Evolutionary conservation across 495 filamentous ascomycete species (phyloP).

Genomic region (Tuber melanosporum): DNA sequence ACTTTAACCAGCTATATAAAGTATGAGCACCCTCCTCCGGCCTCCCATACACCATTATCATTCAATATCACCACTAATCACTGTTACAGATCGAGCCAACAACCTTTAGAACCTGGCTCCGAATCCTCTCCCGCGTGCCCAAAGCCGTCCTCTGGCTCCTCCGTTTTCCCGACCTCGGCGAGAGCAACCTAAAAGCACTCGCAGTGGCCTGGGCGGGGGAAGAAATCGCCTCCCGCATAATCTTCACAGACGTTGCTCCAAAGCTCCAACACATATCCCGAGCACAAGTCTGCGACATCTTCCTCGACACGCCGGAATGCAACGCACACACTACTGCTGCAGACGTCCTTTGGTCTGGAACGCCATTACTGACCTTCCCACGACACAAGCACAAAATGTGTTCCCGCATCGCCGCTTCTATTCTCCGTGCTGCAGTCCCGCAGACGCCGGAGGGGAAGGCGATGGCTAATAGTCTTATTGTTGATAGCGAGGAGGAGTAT

Average conservation of each 20-base stretch:
- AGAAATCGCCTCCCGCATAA: constrained; percentile 80
- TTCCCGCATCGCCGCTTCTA: constrained; percentile 92
- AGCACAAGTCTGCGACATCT: constrained; percentile 84
- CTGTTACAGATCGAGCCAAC: constrained; percentile 81
- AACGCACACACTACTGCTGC: constrained; percentile 98
- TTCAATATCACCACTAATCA: constrained; percentile 17
- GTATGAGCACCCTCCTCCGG: constrained; percentile 47
- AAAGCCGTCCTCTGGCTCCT: constrained; percentile 94
- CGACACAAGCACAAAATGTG: constrained; percentile 98
- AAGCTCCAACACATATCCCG: constrained; percentile 92
- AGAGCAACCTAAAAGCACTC: constrained; percentile 72
- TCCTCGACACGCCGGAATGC: constrained; percentile 96
- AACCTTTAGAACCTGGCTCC: constrained; percentile 92
- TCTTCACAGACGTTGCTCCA: constrained; percentile 94
- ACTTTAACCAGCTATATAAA: constrained; percentile 99
- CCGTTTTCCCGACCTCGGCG: constrained; percentile 90
- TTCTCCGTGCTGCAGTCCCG: constrained; percentile 81
- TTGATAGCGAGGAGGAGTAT: constrained; percentile 68
- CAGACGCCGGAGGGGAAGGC: constrained; percentile 57
- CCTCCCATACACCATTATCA: neutral
- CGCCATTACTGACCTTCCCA: constrained; percentile 88
- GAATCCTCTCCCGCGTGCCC: constrained; percentile 77
- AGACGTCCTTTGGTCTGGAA: constrained; percentile 92
- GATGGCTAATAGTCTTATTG: constrained; percentile 71
- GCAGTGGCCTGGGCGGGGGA: constrained; percentile 77